These are phyloP conservation scores for Chytridiales sp. DNA, from an alignment of 371 early-diverging fungal species.

Conservation along the genomic window DNA sequence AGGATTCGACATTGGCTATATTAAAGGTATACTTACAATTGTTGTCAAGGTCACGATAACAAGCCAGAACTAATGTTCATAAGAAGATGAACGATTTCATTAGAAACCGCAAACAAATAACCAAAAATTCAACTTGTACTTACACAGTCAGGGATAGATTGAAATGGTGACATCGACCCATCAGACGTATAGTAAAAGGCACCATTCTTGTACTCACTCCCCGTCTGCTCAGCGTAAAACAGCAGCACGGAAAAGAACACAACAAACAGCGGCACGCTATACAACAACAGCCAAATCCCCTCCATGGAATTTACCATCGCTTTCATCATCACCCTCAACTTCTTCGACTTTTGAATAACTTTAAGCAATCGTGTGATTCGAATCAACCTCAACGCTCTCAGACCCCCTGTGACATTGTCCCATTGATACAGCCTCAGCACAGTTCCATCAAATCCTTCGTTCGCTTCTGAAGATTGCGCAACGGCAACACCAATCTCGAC, in stretches of 20 bases:
- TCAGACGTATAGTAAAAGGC: slow-evolving; percentile 24
- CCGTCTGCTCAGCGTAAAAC: slow-evolving; percentile 20
- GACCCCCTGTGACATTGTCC: background rate
- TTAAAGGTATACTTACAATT: slow-evolving; percentile 15
- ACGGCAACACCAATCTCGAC: background rate
- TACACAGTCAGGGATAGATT: slow-evolving; percentile 31
- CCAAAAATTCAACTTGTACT: background rate
- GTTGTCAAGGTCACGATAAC: slow-evolving; percentile 42
- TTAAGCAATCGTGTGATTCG: slow-evolving; percentile 15
- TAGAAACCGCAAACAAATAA: background rate
- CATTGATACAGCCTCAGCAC: slow-evolving; percentile 9
- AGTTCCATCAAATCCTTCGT: background rate
- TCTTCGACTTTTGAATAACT: slow-evolving; percentile 18
- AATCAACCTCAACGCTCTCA: slow-evolving; percentile 1
- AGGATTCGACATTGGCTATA: background rate
- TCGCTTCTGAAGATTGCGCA: background rate
- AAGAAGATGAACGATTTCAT: background rate
- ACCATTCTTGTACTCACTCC: background rate
- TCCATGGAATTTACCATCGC: slow-evolving; percentile 12
- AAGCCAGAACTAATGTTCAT: slow-evolving; percentile 29
- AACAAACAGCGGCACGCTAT: slow-evolving; percentile 16
- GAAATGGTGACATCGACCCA: slow-evolving; percentile 22
- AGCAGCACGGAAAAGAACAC: slow-evolving; percentile 22
- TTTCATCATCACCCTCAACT: slow-evolving; percentile 12
- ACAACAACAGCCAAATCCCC: slow-evolving; percentile 20